A percentile compares a stretch with the other conserved stretches of the same genome.
Evolutionary conservation across 2,329 filamentous ascomycete species (phyloP).

Genomic region (Xylariales sp.): DNA sequence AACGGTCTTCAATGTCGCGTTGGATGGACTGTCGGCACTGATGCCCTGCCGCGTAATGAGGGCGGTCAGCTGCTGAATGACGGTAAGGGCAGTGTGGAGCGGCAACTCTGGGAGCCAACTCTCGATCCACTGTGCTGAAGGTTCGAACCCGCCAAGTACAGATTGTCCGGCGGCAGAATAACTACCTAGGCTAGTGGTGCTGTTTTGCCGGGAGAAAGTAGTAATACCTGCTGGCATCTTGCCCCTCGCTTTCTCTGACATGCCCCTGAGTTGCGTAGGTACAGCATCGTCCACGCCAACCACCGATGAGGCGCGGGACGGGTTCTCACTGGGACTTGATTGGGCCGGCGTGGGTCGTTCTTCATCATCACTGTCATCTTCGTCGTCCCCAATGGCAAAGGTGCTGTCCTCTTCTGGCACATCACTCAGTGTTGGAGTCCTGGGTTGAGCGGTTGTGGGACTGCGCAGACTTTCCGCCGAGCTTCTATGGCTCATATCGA

Average conservation of each 20-base stretch:
- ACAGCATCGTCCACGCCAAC: slow-evolving; percentile 70
- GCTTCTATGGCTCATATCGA: slow-evolving; percentile 46
- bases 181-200: slow-evolving; percentile 72
- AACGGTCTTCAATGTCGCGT: slow-evolving; percentile 50
- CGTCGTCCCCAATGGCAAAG: slow-evolving; percentile 87
- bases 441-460: slow-evolving; percentile 49
- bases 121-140: slow-evolving; percentile 82
- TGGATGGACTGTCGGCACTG: slow-evolving; percentile 35
- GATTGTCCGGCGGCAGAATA: slow-evolving; percentile 55
- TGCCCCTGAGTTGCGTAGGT: slow-evolving; percentile 76
- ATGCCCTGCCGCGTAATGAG: slow-evolving; percentile 50
- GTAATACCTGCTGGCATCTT: slow-evolving; percentile 84
- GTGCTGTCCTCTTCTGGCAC: slow-evolving; percentile 74
- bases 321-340: slow-evolving; percentile 59
- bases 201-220: slow-evolving; percentile 87
- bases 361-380: slow-evolving; percentile 53
- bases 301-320: slow-evolving; percentile 64
- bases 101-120: slow-evolving; percentile 90
- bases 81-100: slow-evolving; percentile 76
- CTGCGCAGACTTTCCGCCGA: slow-evolving; percentile 67
- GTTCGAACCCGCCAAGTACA: slow-evolving; percentile 63
- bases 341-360: slow-evolving; percentile 53
- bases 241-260: slow-evolving; percentile 95
- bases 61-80: slow-evolving; percentile 63
- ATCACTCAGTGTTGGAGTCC: slow-evolving; percentile 54